Conservation (phyloP, 805 yeast species). For the Wickerhamomyces ciferrii region DNA sequence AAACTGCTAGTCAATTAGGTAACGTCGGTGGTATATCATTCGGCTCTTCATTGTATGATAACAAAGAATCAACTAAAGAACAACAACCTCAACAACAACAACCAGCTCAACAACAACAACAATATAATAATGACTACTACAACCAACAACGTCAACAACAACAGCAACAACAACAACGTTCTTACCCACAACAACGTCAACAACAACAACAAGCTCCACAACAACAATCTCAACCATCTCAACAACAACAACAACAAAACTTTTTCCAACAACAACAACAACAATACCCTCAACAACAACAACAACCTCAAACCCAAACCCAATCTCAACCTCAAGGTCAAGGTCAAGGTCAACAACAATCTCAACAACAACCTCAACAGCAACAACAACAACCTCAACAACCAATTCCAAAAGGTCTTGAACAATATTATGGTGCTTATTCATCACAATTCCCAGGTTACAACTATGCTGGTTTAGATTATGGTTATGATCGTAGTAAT, state of each 20-base stretch:
- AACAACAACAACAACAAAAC: slow-evolving; percentile 19
- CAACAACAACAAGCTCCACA: slow-evolving; percentile 5
- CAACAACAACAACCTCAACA: slow-evolving; percentile 8
- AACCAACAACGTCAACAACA: slow-evolving; percentile 3
- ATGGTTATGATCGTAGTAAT: background rate
- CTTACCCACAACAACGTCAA: slow-evolving; percentile 5
- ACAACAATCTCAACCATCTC: slow-evolving; percentile 7
- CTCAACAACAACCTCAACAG: slow-evolving; percentile 5
- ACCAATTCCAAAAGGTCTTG: slow-evolving; percentile 18
- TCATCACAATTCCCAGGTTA: slow-evolving; percentile 2
- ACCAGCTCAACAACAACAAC: slow-evolving; percentile 6
- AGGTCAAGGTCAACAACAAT: slow-evolving; percentile 6
- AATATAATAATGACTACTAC: slow-evolving; percentile 12
- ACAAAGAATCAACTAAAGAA: slow-evolving; percentile 21
- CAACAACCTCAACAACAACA: slow-evolving; percentile 13
- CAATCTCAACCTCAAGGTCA: slow-evolving; percentile 12
- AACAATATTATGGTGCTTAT: slow-evolving; percentile 9
- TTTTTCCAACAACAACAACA: background rate
- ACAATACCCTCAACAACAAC: slow-evolving; percentile 4
- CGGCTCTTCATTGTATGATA: slow-evolving; percentile 48
- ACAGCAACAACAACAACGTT: slow-evolving; percentile 18
- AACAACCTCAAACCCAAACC: slow-evolving; percentile 9
- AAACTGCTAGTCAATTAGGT: slow-evolving; percentile 28
- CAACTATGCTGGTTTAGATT: slow-evolving; percentile 1
- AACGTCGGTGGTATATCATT: slow-evolving; percentile 56